Base-by-base conservation (phyloP, 129 eudicot genomes). In the Saposhnikovia divaricata region DNA sequence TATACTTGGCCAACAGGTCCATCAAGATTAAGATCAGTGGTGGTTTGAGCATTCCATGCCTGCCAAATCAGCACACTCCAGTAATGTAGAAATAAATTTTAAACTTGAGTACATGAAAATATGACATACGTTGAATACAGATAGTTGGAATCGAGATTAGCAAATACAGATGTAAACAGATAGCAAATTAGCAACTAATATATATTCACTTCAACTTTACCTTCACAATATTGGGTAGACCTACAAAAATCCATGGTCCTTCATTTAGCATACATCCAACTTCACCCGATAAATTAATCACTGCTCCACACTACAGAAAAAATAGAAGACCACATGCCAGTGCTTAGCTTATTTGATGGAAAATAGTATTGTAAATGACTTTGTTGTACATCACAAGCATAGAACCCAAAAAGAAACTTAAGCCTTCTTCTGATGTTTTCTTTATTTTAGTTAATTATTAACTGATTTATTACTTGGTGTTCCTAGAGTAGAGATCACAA, bases 1-100 rank as follows among this genome's bases (percentile, higher is more conserved):
- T 92, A 92, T 21, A 95, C 98, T 84, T 89, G 97, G 77, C 98
- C 98, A 61, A 92, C 92, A 69, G 98, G 98, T 78, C 98, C 98
- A 85, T 73, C 87, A 50, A 95, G 88, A 84, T 87, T 89, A 81
- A 92, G 85, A 74, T 95, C 97, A 13, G 86, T 84, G 68, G 84
- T 77, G 8, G 96, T 95, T 82, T 92, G 96, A 72, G 86, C 87
- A 80, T 95, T 95, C 98, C 96, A 95, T 78, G 98, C 98, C 97
- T 94, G 84, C 59, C 75, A 65, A 18, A 61, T 38, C 63, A 80
- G 43, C 2, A 68, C 37, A 61, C 13, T 59, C 76, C 42, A 78
- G 66, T 25, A 63, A 18, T 75, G 37, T 34, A 1, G 25, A 76
- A 59, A 13, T 37, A 76, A 71, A 12, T 37, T 42, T 16, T 21